Evolutionary conservation across 768 basidiomycete genomes (phyloP), one percentile per base, ranked within the genome.

Genomic region (Lyophyllum semitale): DNA sequence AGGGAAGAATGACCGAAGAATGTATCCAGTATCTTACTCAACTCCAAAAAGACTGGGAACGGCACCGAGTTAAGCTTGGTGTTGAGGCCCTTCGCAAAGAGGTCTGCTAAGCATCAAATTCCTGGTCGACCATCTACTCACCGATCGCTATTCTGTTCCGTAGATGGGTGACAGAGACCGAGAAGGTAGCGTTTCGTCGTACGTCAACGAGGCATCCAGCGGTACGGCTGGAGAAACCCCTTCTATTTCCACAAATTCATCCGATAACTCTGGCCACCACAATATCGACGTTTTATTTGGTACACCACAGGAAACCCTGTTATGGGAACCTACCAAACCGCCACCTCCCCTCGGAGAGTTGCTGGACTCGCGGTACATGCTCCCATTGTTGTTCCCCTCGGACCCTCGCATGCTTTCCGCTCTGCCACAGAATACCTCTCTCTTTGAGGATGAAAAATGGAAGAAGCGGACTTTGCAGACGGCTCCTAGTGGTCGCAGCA

Each of bases 1-100:
- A 99, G 70, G 81, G 85, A 1, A 81, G 80, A 57, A 97, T 99
- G 93, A 90, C 87, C 2, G 95, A 98, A 22, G 97, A 99, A 69
- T 98, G 96, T 66, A 78, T 84, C 35, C 93, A 97, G 73, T 98
- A 98, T 64, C 82, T 98, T 25, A 89, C 85, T 2, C 96, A 98
- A 64, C 77, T 99, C 8, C 95, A 98, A 72, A 95, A 93, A 66
- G 95, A 98, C 67, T 99, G 96, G 96, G 96, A 99, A 71, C 78
- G 92, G 53, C 89, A 93, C 68, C 80, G 94, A 41, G 85, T 95
- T 29, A 91, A 93, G 66, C 75, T 91, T 29, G 91, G 93, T 3
- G 93, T 96, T 8, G 88, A 93, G 64, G 87, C 88, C 8, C 74
- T 94, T 30, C 86, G 89, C 56, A 90, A 87, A 72, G 91, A 94